Evolutionary conservation across 345 rosid species (phyloP).

Genomic region (Brassica juncea): DNA sequence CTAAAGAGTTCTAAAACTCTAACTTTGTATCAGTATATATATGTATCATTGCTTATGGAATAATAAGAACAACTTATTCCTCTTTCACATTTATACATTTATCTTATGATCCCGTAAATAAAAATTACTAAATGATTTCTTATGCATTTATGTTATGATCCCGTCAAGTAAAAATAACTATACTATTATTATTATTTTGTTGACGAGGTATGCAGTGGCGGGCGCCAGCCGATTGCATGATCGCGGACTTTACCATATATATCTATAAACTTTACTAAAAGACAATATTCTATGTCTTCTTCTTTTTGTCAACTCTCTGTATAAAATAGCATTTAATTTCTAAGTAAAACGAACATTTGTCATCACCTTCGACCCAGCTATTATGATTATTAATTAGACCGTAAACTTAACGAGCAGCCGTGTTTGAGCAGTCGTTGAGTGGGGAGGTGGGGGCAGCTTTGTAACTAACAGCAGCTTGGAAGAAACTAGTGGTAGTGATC

Average conservation of each 20-base stretch:
- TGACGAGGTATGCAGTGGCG: neutral
- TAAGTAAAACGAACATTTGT: neutral
- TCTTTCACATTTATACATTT: too few species aligned
- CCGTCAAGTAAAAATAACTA: neutral
- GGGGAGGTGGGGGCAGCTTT: neutral
- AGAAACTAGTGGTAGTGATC: neutral
- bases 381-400: slow-evolving; percentile 9
- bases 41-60: too few species aligned
- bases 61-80: too few species aligned
- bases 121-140: neutral
- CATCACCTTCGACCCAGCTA: neutral
- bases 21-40: too few species aligned
- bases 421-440: neutral
- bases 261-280: neutral
- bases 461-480: neutral
- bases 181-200: neutral
- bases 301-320: neutral
- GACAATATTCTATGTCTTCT: neutral
- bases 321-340: neutral
- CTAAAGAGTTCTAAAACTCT: too few species aligned
- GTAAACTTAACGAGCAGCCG: neutral
- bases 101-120: too few species aligned
- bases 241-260: neutral
- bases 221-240: neutral
- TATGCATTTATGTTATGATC: neutral